Base-by-base conservation (phyloP, 768 basidiomycete species). In the Hygrophoropsis aurantiaca region DNA sequence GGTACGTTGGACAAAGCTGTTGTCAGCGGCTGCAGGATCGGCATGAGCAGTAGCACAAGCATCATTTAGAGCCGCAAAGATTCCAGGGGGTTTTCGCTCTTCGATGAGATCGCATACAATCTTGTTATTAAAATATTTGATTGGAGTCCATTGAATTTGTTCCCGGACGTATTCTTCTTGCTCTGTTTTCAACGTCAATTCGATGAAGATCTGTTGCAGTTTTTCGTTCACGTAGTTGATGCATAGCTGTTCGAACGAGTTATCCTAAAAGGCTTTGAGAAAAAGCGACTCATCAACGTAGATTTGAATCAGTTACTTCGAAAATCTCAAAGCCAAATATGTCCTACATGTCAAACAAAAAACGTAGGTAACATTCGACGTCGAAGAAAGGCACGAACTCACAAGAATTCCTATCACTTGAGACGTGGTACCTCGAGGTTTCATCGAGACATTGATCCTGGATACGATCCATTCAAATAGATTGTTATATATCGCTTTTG, bases 201-300 rank as follows among this genome's bases (percentile, higher is more conserved):
- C 94, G 59, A 99, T 99, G 72, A 99, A 99, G 60, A 98, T 99
- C 64, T 95, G 95, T 59, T 99, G 95, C 20, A 99, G 79, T 70
- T 99, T 99, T 71, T 99, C 97, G 77, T 99, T 99, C 73, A 98
- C 97, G 59, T 99, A 99, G 74, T 99, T 99, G 78, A 99, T 99
- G 73, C 97, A 99, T 16, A 99, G 82, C 68, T 99, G 94, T 63
- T 94, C 93, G 61, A 94, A 94, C 4, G 91, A 93, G 67, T 95
- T 95, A 66, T 94, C 90, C 87, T 94, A 56, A 38, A 15, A 15
- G 44, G 42, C 8, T 50, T 18, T 9, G 21, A 27, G 41, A 42
- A 46, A 49, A 10, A 25, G 35, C 30, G 18, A 56, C 26, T 13
- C 27, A 36, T 37, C 15, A 15, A 30, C 15, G 32, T 43, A 38